Evolutionary conservation across 2,329 filamentous ascomycete genomes (phyloP).

Genomic region (Aspergillus pseudoviridinutans): DNA sequence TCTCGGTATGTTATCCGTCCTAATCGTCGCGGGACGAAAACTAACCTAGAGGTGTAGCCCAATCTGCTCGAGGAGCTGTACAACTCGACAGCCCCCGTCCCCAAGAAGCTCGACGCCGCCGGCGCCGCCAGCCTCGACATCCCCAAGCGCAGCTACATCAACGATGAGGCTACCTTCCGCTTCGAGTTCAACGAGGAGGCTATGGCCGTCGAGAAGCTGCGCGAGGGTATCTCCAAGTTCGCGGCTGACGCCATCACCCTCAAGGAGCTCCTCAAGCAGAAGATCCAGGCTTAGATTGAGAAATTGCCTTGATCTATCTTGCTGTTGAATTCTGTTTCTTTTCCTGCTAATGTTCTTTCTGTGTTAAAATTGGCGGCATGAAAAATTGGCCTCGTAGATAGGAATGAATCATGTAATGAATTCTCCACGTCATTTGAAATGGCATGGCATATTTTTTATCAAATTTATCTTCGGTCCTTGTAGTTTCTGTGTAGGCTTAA

Average conservation of each 20-base stretch:
- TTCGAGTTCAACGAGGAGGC: constrained; percentile 99
- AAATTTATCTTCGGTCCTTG: background rate
- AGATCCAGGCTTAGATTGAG: constrained; percentile 57
- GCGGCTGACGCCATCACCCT: constrained; percentile 91
- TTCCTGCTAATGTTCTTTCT: constrained; percentile 12
- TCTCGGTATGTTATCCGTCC: constrained; percentile 63
- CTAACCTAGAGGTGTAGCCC: constrained; percentile 54
- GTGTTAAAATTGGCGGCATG: constrained; percentile 21
- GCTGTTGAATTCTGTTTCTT: constrained; percentile 2
- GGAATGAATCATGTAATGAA: constrained; percentile 21
- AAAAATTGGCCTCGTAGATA: constrained; percentile 21
- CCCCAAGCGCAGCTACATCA: constrained; percentile 85
- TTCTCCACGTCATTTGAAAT: background rate
- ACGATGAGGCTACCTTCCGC: constrained; percentile 85
- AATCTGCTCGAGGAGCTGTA: constrained; percentile 90
- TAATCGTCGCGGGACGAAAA: background rate
- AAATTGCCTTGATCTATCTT: constrained; percentile 1
- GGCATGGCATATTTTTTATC: background rate
- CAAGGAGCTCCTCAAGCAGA: constrained; percentile 85
- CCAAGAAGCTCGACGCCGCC: constrained; percentile 84
- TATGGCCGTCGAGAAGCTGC: constrained; percentile 99
- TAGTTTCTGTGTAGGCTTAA: background rate
- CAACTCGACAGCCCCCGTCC: constrained; percentile 75
- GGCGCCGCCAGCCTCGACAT: constrained; percentile 66
- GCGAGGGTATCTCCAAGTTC: constrained; percentile 99